phyloP scores from a whole-genome alignment of 2,329 filamentous ascomycete genomes.

The Fusarium incarnatum region DNA sequence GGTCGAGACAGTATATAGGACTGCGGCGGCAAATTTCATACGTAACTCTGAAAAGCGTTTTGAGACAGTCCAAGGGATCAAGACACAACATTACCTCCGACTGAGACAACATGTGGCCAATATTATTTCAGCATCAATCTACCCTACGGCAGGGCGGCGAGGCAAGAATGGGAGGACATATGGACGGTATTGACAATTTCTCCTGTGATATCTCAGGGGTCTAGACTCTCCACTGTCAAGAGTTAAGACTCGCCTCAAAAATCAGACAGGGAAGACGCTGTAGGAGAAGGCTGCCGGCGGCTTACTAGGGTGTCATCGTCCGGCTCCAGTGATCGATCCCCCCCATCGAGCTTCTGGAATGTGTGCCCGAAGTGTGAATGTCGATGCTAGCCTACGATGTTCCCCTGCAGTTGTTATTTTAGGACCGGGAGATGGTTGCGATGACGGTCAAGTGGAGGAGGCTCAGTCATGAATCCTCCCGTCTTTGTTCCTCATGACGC shows the following conservation, averaged over 20 bases:
- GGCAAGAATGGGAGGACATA: slow-evolving; percentile 20
- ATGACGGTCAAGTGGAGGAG: slow-evolving; percentile 16
- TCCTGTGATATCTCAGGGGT: slow-evolving; percentile 27
- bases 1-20: background rate
- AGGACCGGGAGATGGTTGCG: slow-evolving; percentile 15
- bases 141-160: slow-evolving; percentile 9
- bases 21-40: slow-evolving; percentile 1
- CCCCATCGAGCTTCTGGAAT: slow-evolving; percentile 43
- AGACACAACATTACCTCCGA: slow-evolving; percentile 21
- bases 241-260: slow-evolving; percentile 16
- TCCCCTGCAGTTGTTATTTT: slow-evolving; percentile 35
- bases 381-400: slow-evolving; percentile 30
- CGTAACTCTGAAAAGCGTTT: background rate
- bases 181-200: slow-evolving; percentile 21
- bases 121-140: background rate
- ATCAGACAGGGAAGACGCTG: background rate
- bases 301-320: slow-evolving; percentile 20
- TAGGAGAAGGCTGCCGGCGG: slow-evolving; percentile 11
- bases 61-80: slow-evolving; percentile 17
- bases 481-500: background rate
- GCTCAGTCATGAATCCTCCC: background rate
- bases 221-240: slow-evolving; percentile 18
- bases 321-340: slow-evolving; percentile 34
- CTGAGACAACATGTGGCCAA: slow-evolving; percentile 26
- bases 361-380: slow-evolving; percentile 26